Evolutionary conservation across 352 stramenopile genomes (phyloP).

Genomic region (Phytophthora citrophthora): DNA sequence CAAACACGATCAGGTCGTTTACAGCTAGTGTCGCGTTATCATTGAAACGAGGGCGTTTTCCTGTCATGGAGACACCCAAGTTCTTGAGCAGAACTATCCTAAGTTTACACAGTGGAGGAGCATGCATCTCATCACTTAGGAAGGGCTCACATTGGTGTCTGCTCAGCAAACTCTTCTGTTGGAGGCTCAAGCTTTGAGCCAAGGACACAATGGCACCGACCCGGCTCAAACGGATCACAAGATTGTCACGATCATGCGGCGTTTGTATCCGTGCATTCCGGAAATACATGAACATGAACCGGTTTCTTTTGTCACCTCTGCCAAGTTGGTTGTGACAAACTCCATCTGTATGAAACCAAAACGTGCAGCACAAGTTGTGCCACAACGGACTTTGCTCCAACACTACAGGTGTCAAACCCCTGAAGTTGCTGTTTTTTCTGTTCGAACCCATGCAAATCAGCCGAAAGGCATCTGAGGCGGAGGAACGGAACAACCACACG

Average conservation of each 20-base stretch:
- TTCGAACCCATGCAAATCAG: neutral
- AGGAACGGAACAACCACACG: neutral
- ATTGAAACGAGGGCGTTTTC: neutral
- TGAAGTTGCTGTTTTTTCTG: conserved; percentile 3
- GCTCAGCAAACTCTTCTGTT: neutral
- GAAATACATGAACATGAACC: neutral
- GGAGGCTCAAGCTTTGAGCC: neutral
- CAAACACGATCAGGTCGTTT: neutral
- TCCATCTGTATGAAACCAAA: neutral
- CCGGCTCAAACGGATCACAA: conserved; percentile 7
- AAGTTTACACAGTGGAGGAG: no score
- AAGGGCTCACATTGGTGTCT: neutral
- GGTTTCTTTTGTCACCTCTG: conserved; percentile 4
- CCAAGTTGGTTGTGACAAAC: conserved; percentile 2
- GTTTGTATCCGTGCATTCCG: neutral
- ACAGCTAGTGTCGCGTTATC: neutral
- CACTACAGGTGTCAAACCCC: neutral
- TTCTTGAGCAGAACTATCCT: neutral
- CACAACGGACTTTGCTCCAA: neutral
- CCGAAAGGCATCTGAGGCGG: conserved; percentile 1
- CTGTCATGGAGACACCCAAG: neutral
- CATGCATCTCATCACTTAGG: neutral
- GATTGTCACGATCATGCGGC: conserved; percentile 1
- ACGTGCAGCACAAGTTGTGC: no score
- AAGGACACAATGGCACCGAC: neutral